Evolutionary conservation across 805 yeast species (phyloP).

Genomic region (Saturnispora serradocipensis): DNA sequence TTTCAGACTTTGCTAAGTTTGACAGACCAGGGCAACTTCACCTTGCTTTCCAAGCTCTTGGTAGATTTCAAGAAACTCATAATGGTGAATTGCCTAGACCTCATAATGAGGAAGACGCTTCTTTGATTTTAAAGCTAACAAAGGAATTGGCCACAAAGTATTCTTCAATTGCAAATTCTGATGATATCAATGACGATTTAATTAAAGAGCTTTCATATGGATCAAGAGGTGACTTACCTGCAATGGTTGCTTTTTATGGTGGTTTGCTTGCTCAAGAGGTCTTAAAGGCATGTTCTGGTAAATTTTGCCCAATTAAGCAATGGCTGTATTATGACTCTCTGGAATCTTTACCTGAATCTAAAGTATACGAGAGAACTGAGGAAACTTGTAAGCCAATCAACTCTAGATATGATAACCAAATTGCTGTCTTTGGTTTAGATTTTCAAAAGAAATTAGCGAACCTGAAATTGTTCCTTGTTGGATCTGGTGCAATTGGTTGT

Average conservation of each 20-base stretch:
- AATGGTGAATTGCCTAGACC: constrained; percentile 69
- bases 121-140: constrained; percentile 51
- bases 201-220: constrained; percentile 71
- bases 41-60: constrained; percentile 83
- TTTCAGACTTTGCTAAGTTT: constrained; percentile 88
- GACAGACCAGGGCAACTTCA: constrained; percentile 89
- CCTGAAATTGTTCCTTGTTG: constrained; percentile 81
- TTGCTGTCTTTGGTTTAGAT: constrained; percentile 83
- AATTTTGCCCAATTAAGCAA: constrained; percentile 89
- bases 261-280: constrained; percentile 96
- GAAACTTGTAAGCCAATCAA: constrained; percentile 67
- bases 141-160: constrained; percentile 47
- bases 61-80: constrained; percentile 58
- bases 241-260: constrained; percentile 81
- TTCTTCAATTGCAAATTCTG: constrained; percentile 44
- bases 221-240: constrained; percentile 88
- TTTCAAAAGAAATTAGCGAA: constrained; percentile 69
- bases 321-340: constrained; percentile 89
- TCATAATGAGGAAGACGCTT: constrained; percentile 63
- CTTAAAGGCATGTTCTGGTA: constrained; percentile 89
- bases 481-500: constrained; percentile 98
- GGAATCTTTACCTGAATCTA: constrained; percentile 70
- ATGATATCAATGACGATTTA: constrained; percentile 50
- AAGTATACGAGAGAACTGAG: constrained; percentile 51
- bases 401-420: constrained; percentile 88